phyloP scores from a whole-genome alignment of 257 asterid species.

The Nemophila menziesii region DNA sequence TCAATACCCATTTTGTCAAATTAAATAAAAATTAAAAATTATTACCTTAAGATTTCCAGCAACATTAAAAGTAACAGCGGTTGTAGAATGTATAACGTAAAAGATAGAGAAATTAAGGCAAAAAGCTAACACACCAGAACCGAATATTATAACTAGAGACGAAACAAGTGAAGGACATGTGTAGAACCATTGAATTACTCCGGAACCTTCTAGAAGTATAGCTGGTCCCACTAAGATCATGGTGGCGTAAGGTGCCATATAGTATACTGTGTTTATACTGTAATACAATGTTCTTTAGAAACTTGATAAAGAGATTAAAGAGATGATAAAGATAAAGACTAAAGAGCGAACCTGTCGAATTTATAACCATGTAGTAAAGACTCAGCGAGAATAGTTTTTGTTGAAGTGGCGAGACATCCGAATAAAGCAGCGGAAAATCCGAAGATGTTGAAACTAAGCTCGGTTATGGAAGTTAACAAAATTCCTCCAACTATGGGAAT shows the following conservation, averaged over 20 bases:
- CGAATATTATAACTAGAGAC: conserved; percentile 54
- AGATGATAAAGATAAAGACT: not conserved
- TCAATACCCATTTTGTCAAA: not conserved
- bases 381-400: conserved; percentile 43
- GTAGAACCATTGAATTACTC: conserved; percentile 56
- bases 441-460: conserved; percentile 31
- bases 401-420: conserved; percentile 43
- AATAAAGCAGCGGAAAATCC: conserved; percentile 43
- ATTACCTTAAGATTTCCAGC: conserved; percentile 96
- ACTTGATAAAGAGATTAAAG: not conserved
- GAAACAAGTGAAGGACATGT: conserved; percentile 49
- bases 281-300: conserved; percentile 4
- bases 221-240: conserved; percentile 88
- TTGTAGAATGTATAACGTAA: conserved; percentile 91
- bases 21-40: too few species aligned
- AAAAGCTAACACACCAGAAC: conserved; percentile 85
- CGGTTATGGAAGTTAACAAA: conserved; percentile 41
- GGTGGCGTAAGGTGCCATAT: conserved; percentile 96
- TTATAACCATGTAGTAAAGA: conserved; percentile 38
- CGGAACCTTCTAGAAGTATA: conserved; percentile 66
- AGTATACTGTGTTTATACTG: conserved; percentile 92
- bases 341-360: conserved; percentile 29
- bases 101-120: conserved; percentile 92
- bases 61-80: conserved; percentile 95
- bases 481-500: conserved; percentile 47